Conservation (phyloP, 257 asterid genomes). For the Nyctanthes arbortristis region DNA sequence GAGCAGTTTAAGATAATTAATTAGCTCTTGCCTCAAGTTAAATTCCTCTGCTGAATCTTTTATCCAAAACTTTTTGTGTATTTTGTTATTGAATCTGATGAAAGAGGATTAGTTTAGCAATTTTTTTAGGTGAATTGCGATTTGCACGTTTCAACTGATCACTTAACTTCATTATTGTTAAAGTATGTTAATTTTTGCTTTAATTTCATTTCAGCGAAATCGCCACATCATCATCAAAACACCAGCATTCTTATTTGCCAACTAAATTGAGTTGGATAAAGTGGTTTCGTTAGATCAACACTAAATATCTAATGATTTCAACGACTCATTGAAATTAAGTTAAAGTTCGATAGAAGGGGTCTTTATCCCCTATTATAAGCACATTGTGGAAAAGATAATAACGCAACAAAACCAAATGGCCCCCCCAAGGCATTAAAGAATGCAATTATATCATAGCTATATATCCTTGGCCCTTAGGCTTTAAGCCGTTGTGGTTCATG, state of each 20-base stretch:
- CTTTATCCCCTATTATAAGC: background rate
- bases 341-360: background rate
- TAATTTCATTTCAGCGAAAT: no score
- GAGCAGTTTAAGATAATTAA: no score
- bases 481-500: background rate
- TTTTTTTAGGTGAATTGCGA: no score
- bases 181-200: background rate
- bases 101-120: no score
- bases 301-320: background rate
- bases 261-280: background rate
- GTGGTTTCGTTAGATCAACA: background rate
- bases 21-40: no score
- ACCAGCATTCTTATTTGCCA: background rate
- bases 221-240: no score
- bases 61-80: no score
- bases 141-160: background rate
- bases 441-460: background rate
- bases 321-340: background rate
- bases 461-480: background rate
- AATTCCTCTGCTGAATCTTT: no score
- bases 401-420: background rate
- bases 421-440: background rate
- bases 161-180: background rate
- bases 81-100: no score
- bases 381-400: background rate